Base-by-base conservation (phyloP, 306 rosid species). In the Pachyrhizus erosus region DNA sequence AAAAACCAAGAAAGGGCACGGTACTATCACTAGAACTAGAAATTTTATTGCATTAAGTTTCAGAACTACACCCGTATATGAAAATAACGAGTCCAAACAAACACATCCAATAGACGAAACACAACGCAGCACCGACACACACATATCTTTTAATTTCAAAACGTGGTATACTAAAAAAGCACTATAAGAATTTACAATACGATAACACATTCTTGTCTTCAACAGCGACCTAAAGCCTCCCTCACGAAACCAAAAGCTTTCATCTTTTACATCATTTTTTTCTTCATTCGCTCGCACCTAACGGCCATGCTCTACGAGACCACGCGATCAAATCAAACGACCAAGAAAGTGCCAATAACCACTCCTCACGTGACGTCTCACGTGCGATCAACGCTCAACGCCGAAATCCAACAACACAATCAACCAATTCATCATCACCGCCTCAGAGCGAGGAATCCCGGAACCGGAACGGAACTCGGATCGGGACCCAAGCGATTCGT, bases 401-500 rank as follows among this genome's bases (percentile, higher is more conserved):
- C 18, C 75, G 14, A 62, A 49, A 15, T 51, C 14, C 11, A 54
- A 20, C 37, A 8, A 57, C 2, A 7, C 9, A 17, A 37, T 17
- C 43, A 33, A 17, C 3, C 5, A 5, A 69, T 26, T 26, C 70
- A n/a, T 15, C 13, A 4, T 31, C 23, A 24, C 11, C 60, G 82
- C 52, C 29, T 64, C 24, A 31, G 7, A 64, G 45, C 83, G 37
- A 90, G 60, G 65, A 92, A 92, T 0, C 70, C 79, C 0, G 98
- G 98, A 7, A 90, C 62, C 1, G 98, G 98, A n/a, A 94, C 86
- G 0, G 92, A 92, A 77, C 94, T 91, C 0, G 98, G 97, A 43
- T 94, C 98, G 3, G 98, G 98, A 37, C 98, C 98, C 70, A 94
- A 34, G 17, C 97, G 88, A 64, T 86, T 80, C 23, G 94, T 94